Base-by-base conservation (phyloP, 2,329 filamentous ascomycete species). In the Hymenoscyphus repandus region DNA sequence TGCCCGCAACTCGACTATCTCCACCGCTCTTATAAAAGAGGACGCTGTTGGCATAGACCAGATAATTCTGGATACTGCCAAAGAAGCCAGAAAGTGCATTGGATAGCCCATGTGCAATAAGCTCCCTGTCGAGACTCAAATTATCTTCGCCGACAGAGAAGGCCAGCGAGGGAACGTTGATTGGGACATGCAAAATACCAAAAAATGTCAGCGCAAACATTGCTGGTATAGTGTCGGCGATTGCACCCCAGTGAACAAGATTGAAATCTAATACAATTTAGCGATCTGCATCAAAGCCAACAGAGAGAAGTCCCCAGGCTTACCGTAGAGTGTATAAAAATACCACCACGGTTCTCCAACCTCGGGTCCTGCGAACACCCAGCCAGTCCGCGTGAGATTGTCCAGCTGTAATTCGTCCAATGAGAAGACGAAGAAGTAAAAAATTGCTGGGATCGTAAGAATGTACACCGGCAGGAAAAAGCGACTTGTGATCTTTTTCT, bases 131-230 rank as follows among this genome's bases (percentile, higher is more conserved):
- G 44, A 99, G 81, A 65, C 95, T 85, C 30, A 95, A 79, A 64
- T 97, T 88, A 65, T 99, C 93, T 68, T 97, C 91, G 39, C 90
- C 90, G 4, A 88, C 89, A 31, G 90, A 90, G 44, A 96, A 85
- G 0, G 90, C 93, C 52, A 99, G 73, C 2, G 93, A 93, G 2
- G 93, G 93, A 4, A 99, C 91, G 63, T 99, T 99, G 70, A 99
- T 99, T 0, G 93, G 93, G 2, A 99, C 93, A 66, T 99, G 93
- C 2, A 99, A 79, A 50, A 99, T 86, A 47, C 93, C 93, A 63
- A 99, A 99, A 73, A 99, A 99, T 0, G 93, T 97, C 54, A 99
- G 73, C 0, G 93, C 93, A 62, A 99, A 83, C 88, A 99, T 97
- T 30, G 93, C 91, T 1, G 93, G 93, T 30, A 96, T 78, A 1